Conservation (phyloP, 31 red algal species). For the Porphyra umbilicalis region DNA sequence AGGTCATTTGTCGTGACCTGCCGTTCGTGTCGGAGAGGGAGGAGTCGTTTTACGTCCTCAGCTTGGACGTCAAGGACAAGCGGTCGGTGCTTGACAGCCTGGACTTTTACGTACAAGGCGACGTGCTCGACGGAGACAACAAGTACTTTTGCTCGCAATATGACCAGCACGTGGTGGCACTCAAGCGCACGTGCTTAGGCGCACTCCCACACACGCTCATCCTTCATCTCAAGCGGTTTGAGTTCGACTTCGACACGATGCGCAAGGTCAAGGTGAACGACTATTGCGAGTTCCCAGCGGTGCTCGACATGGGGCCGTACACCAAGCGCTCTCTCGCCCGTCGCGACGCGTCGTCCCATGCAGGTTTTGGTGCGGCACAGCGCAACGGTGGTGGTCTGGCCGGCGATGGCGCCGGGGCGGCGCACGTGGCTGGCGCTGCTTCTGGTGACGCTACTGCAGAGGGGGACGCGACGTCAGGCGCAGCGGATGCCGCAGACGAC, state of each 20-base stretch:
- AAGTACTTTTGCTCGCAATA: conserved; percentile 88
- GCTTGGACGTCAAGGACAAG: conserved; percentile 87
- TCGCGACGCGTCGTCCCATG: background rate
- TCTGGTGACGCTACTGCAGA: background rate
- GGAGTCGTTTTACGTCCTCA: conserved; percentile 94
- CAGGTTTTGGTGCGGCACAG: background rate
- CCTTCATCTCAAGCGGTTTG: conserved; percentile 94
- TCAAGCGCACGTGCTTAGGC: conserved; percentile 76
- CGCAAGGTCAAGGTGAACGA: conserved; percentile 98
- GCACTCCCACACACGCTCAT: conserved; percentile 82
- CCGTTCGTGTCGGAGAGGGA: conserved; percentile 69
- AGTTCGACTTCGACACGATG: conserved; percentile 81
- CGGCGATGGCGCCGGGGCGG: background rate
- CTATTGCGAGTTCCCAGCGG: conserved; percentile 73
- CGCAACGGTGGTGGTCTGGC: too few relatives aligned
- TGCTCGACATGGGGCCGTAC: conserved; percentile 74
- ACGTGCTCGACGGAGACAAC: conserved; percentile 98
- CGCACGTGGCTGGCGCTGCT: background rate
- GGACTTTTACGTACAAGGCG: conserved; percentile 91
- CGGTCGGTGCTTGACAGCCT: conserved; percentile 91
- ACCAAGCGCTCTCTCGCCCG: background rate
- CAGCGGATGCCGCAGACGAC: background rate
- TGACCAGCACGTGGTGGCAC: conserved; percentile 75
- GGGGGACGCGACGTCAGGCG: background rate
- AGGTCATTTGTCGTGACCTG: conserved; percentile 84